phyloP scores from a whole-genome alignment of 345 rosid species.

The Balakata baccata region DNA sequence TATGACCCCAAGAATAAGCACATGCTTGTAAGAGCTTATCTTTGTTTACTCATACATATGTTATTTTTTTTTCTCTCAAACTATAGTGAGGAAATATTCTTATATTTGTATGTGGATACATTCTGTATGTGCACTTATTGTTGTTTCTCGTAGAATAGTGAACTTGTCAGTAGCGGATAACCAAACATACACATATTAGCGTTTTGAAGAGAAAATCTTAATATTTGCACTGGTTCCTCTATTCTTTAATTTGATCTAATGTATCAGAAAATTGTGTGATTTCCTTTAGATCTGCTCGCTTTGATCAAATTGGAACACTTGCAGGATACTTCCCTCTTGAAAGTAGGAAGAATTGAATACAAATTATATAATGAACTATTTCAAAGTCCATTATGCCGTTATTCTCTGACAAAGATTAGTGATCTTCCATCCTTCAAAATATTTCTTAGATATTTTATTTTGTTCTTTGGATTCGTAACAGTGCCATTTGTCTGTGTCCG shows the following conservation, averaged over 20 bases:
- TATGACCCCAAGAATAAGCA: slow-evolving; percentile 63
- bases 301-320: not conserved
- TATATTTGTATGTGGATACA: not conserved
- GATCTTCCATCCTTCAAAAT: not conserved
- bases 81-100: not conserved
- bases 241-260: not conserved
- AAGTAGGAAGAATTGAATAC: not conserved
- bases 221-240: not conserved
- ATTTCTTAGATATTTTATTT: not conserved
- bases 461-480: slow-evolving; percentile 4
- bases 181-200: not conserved
- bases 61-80: not conserved
- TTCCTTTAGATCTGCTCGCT: no score
- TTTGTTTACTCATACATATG: not conserved
- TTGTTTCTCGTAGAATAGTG: not conserved
- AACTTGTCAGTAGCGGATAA: not conserved
- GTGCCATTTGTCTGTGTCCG: not conserved
- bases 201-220: not conserved
- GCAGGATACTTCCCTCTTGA: not conserved
- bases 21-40: slow-evolving; percentile 53
- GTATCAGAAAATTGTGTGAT: not conserved
- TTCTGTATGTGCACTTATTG: no score
- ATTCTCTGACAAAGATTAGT: not conserved
- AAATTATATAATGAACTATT: not conserved
- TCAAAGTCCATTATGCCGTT: not conserved